These are phyloP conservation scores for Globisporangium mamillatum DNA, from an alignment of 352 stramenopile species.

Conservation along the genomic window DNA sequence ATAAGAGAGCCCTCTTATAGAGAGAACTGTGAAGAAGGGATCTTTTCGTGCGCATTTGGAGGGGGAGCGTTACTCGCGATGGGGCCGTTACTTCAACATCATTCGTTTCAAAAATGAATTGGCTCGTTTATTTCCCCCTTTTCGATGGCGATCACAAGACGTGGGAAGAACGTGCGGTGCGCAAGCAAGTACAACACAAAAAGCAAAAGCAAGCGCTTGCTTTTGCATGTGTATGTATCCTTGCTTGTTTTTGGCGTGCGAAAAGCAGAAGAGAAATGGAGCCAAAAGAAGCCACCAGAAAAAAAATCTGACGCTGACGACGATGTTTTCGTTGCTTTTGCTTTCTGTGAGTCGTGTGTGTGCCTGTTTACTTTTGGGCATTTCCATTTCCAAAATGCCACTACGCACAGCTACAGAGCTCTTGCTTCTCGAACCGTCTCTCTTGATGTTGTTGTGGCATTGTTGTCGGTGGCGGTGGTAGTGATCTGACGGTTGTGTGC, in stretches of 20 bases:
- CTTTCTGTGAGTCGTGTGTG: not conserved
- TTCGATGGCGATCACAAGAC: not conserved
- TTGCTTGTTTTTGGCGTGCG: not conserved
- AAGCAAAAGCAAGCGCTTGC: not conserved
- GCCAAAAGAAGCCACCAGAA: not conserved
- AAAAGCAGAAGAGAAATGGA: not conserved
- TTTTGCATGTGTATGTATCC: not conserved
- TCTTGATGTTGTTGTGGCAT: not conserved
- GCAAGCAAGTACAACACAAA: not conserved
- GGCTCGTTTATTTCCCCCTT: not conserved
- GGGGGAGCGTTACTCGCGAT: constrained; percentile 1
- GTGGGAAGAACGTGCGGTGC: not conserved
- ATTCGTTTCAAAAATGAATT: not conserved
- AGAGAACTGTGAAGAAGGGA: not conserved
- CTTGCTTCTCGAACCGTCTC: constrained; percentile 1
- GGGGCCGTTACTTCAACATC: constrained; percentile 1
- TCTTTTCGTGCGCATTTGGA: not conserved
- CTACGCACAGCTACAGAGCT: not conserved
- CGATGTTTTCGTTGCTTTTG: not conserved
- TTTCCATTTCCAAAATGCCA: not conserved
- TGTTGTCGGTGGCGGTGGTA: not conserved
- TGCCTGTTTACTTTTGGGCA: not conserved
- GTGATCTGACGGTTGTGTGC: not conserved
- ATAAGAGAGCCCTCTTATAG: no score
- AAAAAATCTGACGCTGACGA: not conserved